phyloP scores from a whole-genome alignment of 352 stramenopile species.

The Phytophthora pseudosyringae region DNA sequence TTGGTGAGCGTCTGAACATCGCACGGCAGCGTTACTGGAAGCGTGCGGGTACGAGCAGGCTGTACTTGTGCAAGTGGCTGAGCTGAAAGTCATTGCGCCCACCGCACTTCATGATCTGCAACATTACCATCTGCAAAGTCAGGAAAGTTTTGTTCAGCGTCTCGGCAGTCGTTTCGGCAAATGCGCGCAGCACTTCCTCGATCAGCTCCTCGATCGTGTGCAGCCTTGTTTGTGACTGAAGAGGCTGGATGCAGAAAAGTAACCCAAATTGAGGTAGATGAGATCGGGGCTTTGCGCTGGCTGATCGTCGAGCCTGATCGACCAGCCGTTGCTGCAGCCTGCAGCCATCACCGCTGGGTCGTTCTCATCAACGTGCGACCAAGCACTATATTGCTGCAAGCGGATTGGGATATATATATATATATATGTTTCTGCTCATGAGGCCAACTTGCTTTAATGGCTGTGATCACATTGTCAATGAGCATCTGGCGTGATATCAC shows the following conservation, averaged over 20 bases:
- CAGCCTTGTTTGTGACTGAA: background rate
- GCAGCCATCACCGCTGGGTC: slow-evolving; percentile 3
- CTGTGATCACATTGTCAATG: background rate
- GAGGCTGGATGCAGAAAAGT: slow-evolving; percentile 6
- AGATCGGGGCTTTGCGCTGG: slow-evolving; percentile 13
- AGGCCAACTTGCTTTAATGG: slow-evolving; percentile 14
- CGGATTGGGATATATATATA: too few relatives aligned
- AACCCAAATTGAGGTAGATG: slow-evolving; percentile 5
- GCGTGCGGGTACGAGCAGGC: background rate
- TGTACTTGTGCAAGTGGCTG: slow-evolving; percentile 1
- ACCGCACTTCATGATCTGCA: background rate
- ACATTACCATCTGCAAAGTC: slow-evolving; percentile 1
- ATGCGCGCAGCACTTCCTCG: background rate
- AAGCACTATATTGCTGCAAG: slow-evolving; percentile 6
- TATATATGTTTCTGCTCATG: slow-evolving; percentile 3
- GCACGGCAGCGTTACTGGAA: background rate
- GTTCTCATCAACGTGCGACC: slow-evolving; percentile 2
- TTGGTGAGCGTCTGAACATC: background rate
- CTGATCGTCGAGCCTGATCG: background rate
- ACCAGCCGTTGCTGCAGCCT: slow-evolving; percentile 8
- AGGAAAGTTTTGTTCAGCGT: slow-evolving; percentile 13
- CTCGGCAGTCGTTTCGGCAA: background rate
- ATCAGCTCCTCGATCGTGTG: background rate
- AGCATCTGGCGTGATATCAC: slow-evolving; percentile 10
- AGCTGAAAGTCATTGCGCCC: slow-evolving; percentile 4